Conservation (phyloP, 192 early-diverging fungal species). For the Entomortierella beljakovae region DNA sequence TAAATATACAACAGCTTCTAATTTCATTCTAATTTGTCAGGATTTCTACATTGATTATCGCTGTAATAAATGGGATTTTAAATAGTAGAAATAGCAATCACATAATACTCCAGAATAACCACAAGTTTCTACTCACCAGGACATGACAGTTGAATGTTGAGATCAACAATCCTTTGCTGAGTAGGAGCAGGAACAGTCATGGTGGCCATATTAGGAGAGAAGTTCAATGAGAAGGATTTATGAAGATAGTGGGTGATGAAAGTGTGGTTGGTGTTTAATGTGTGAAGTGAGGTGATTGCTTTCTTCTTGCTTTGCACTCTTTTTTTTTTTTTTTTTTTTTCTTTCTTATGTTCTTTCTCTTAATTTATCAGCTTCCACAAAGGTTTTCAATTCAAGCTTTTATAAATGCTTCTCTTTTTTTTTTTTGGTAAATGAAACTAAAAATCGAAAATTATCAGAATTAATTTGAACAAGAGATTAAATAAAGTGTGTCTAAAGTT, state of each 20-base stretch:
- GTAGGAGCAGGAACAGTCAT: constrained; percentile 29
- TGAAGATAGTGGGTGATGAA: not conserved
- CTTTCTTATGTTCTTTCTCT: not conserved
- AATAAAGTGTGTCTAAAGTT: not conserved
- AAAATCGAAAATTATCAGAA: not conserved
- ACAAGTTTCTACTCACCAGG: constrained; percentile 33
- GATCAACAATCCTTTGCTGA: constrained; percentile 33
- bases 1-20: too few relatives aligned
- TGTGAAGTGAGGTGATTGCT: not conserved
- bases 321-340: not conserved
- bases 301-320: constrained; percentile 3
- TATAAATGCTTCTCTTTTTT: too few relatives aligned
- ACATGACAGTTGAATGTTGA: constrained; percentile 49
- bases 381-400: too few relatives aligned
- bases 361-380: not conserved
- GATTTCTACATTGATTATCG: too few relatives aligned
- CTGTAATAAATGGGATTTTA: too few relatives aligned
- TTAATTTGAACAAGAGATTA: not conserved
- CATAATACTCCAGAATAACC: not conserved
- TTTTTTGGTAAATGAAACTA: not conserved
- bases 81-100: not conserved
- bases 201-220: constrained; percentile 14
- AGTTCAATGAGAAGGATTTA: not conserved
- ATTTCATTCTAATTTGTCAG: too few relatives aligned
- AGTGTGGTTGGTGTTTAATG: not conserved